Percentiles rank a stretch among this genome's conserved stretches.
These are phyloP conservation scores for Nannizziopsis barbatae DNA, from an alignment of 2,329 filamentous ascomycete species.

Conservation along the genomic window DNA sequence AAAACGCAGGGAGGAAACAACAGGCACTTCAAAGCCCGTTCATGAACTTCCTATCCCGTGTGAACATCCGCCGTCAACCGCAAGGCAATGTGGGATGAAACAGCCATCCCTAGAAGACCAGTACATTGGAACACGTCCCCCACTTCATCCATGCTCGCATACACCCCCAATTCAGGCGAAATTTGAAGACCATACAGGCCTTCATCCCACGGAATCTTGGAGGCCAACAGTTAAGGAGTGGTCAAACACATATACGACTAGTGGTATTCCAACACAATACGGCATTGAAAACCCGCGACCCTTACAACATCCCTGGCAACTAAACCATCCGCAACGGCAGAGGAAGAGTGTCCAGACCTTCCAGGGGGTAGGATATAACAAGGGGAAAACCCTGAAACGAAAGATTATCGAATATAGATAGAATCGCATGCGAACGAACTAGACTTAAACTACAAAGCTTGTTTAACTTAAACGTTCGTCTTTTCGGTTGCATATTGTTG, in stretches of 20 bases:
- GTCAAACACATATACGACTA: background rate
- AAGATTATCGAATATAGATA: constrained; percentile 30
- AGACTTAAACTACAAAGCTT: background rate
- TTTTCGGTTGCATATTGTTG: background rate
- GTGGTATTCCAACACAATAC: background rate
- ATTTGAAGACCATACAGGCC: no score
- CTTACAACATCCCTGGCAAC: background rate
- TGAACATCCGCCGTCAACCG: no score
- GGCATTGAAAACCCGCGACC: background rate
- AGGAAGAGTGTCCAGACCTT: constrained; percentile 26
- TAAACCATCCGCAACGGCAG: constrained; percentile 12
- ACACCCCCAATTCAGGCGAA: no score
- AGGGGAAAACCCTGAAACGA: constrained; percentile 26
- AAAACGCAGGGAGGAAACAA: no score
- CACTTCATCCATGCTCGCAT: no score
- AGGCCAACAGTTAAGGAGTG: no score
- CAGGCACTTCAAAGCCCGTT: no score
- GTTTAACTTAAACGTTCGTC: background rate
- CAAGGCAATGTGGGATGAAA: no score
- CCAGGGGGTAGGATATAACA: constrained; percentile 23
- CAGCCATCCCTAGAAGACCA: no score
- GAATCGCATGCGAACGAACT: background rate
- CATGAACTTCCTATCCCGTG: no score
- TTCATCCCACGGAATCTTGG: no score
- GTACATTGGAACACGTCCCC: no score